Evolutionary conservation across 768 basidiomycete genomes (phyloP).

Genomic region (Ramaria sp.): DNA sequence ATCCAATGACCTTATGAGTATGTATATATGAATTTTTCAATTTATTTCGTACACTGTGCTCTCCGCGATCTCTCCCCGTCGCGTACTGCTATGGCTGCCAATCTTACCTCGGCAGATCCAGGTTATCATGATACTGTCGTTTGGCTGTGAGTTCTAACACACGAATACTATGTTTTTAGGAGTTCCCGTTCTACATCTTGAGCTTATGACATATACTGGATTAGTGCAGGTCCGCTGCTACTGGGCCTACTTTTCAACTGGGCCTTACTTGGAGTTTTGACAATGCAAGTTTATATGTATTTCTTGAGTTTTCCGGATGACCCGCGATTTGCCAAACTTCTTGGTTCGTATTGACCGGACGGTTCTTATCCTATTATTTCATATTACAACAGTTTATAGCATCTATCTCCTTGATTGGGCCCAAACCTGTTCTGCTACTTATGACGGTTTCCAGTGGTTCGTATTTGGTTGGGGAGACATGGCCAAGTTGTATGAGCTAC

Average conservation of each 20-base stretch:
- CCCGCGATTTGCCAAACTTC: conserved; percentile 8
- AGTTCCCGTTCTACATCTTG: background rate
- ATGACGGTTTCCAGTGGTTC: conserved; percentile 16
- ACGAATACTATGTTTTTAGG: background rate
- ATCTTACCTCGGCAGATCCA: background rate
- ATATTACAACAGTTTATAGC: conserved; percentile 14
- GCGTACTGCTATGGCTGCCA: background rate
- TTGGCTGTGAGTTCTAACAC: conserved; percentile 10
- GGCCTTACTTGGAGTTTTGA: conserved; percentile 14
- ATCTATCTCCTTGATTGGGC: conserved; percentile 15
- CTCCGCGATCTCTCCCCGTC: too few species aligned
- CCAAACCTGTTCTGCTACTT: conserved; percentile 15
- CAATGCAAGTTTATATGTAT: conserved; percentile 15
- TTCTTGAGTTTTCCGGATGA: conserved; percentile 14
- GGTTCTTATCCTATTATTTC: background rate
- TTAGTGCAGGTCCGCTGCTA: conserved; percentile 14
- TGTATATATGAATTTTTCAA: too few species aligned
- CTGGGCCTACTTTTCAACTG: conserved; percentile 15
- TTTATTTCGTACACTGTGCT: too few species aligned
- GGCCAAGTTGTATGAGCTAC: conserved; percentile 7
- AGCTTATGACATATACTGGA: background rate
- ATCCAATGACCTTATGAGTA: too few species aligned
- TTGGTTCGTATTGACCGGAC: conserved; percentile 3
- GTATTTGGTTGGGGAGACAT: conserved; percentile 14
- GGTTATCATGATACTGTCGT: conserved; percentile 8